Evolutionary conservation across 169 alveolate species (phyloP), one percentile per base, ranked within the genome.

Genomic region (Neospora caninum): DNA sequence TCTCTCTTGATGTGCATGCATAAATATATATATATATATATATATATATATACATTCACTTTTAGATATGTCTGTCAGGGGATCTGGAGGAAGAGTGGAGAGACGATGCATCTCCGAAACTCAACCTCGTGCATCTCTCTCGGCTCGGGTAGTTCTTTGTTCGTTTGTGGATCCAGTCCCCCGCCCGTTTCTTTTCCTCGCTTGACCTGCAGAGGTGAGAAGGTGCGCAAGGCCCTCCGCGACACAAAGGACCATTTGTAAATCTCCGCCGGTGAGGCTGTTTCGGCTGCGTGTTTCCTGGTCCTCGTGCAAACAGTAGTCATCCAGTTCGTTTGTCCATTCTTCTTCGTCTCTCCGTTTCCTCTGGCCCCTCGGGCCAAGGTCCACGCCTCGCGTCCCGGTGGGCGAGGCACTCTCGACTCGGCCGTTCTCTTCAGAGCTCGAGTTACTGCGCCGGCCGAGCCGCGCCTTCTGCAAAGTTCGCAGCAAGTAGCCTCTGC

Each of bases 141-240:
- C 58, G 4, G 58, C 58, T 7, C 13, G 4, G 4, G 22, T 13
- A 4, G 22, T 49, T 13, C 58, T 49, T 49, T 13, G 22, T 13
- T 13, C 58, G 58, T 13, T 4, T 49, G 4, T 29, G 20, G 31
- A 64, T 29, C 34, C 34, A 16, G 34, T 64, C 73, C 73, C 34
- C 31, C 31, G 16, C 73, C 4, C 86, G 7, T n/a, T 49, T 38
- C 89, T 82, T 9, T 82, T 36, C 25, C 36, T 38, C 34, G 88
- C 54, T 80, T 16, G 38, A 82, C 89, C 64, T 20, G 89, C n/a
- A 4, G 53, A 29, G 18, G 64, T 42, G 41, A 82, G 89, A 16
- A 82, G 89, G 39, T 82, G 89, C 20, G 89, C n/a, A 20, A 82
- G 89, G 20, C 89, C 89, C 25, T 82, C 89, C 39, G 89, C 53